phyloP scores from a whole-genome alignment of 2,329 filamentous ascomycete species.

The Fusarium citri region DNA sequence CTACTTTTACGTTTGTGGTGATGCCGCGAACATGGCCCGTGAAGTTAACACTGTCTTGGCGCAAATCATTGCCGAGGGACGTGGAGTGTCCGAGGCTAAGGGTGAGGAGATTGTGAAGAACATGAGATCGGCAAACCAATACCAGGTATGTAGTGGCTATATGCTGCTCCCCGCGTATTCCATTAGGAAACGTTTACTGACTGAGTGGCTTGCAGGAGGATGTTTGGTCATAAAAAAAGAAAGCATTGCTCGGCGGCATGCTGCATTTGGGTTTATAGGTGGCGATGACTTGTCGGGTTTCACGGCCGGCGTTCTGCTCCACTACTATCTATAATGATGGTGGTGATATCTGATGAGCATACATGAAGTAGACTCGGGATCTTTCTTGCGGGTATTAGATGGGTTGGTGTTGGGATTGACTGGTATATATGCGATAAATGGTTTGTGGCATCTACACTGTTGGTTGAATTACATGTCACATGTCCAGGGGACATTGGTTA shows the following conservation, averaged over 20 bases:
- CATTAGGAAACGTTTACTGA: constrained; percentile 26
- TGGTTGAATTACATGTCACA: constrained; percentile 31
- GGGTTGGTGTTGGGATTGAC: constrained; percentile 31
- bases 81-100: constrained; percentile 85
- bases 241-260: constrained; percentile 11
- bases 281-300: constrained; percentile 41
- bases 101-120: constrained; percentile 96
- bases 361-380: constrained; percentile 40
- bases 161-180: constrained; percentile 1
- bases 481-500: constrained; percentile 12
- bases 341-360: constrained; percentile 40
- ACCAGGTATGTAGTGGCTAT: constrained; percentile 75
- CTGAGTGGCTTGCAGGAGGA: constrained; percentile 66
- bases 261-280: constrained; percentile 39
- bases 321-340: constrained; percentile 15
- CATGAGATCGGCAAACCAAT: constrained; percentile 94
- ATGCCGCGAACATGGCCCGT: constrained; percentile 96
- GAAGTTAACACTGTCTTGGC: constrained; percentile 90
- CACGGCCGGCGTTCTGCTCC: constrained; percentile 39
- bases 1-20: constrained; percentile 98
- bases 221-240: constrained; percentile 70
- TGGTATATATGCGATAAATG: constrained; percentile 28
- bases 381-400: constrained; percentile 34
- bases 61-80: constrained; percentile 86
- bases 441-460: constrained; percentile 32